These are phyloP conservation scores for Alternaria sp. DNA, from an alignment of 2,329 filamentous ascomycete species.

Conservation along the genomic window DNA sequence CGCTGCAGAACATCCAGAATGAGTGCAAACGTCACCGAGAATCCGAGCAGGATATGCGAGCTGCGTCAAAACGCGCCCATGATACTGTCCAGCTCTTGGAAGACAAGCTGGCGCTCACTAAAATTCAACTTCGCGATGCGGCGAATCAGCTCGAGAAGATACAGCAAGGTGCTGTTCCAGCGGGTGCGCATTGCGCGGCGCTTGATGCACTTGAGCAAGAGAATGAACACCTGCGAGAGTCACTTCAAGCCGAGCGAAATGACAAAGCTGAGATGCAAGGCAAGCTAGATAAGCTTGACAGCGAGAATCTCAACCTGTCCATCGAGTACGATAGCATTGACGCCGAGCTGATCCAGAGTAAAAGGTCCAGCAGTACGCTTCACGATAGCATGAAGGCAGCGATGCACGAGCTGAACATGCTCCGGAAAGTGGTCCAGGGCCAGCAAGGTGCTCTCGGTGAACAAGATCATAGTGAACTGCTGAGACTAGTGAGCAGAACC, in stretches of 20 bases:
- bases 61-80: not conserved
- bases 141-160: not conserved
- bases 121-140: not conserved
- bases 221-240: not conserved
- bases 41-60: not conserved
- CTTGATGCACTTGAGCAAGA: not conserved
- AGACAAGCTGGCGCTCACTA: not conserved
- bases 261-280: not conserved
- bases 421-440: not conserved
- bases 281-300: not conserved
- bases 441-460: not conserved
- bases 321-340: not conserved
- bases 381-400: not conserved
- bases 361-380: not conserved
- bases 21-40: not conserved
- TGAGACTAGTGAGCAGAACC: not conserved
- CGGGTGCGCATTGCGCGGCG: not conserved
- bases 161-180: not conserved
- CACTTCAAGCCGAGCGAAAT: not conserved
- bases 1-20: not conserved
- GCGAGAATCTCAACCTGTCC: not conserved
- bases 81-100: not conserved
- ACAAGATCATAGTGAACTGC: not conserved
- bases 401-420: conserved; percentile 3
- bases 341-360: not conserved